Evolutionary conservation across 148 eudicot genomes (phyloP), one percentile per base, ranked within the genome.

Genomic region (Heliamphora exappendiculata): DNA sequence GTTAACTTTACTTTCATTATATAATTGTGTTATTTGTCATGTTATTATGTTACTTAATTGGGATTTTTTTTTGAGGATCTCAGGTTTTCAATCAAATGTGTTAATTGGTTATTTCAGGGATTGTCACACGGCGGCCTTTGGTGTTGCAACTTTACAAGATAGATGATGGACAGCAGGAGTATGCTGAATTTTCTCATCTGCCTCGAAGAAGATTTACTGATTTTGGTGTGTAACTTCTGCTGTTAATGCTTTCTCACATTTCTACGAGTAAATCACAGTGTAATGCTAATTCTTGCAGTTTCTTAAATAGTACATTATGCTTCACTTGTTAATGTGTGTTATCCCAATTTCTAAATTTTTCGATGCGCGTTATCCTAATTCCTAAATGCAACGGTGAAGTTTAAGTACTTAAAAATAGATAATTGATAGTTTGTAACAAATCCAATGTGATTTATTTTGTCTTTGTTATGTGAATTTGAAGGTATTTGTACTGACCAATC

Each of bases 81-180:
- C 31, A 13, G 67, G 22, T 65, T 16, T 42, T 47, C 10, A 29
- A 13, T 36, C 19, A 31, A 62, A 28, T n/a, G 67, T 51, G 47
- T 37, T 69, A 24, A n/a, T 26, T 34, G 36, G 26, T 24, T 24
- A 45, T 28, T 26, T 73, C 75, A 95, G 99, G 99, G 57, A 95
- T 95, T 72, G 99, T 95, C 55, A 95, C 99, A 60, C 88, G 99
- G 82, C 65, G 99, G 57, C 99, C 99, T 31, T 75, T 95, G 84
- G 97, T 95, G 84, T 80, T 95, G 81, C 99, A 95, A 77, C 73
- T 95, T 83, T 92, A 95, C 55, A 85, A 86, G 76, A 91, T 87
- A 64, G 93, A 93, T 57, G 85, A 81, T 14, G 94, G 97, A 20
- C 74, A 84, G 80, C 75, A 84, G 78, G 99, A 93, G 42, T 95